Evolutionary conservation across 176 grass and related monocot species (phyloP).

Genomic region (Oryza nivara): DNA sequence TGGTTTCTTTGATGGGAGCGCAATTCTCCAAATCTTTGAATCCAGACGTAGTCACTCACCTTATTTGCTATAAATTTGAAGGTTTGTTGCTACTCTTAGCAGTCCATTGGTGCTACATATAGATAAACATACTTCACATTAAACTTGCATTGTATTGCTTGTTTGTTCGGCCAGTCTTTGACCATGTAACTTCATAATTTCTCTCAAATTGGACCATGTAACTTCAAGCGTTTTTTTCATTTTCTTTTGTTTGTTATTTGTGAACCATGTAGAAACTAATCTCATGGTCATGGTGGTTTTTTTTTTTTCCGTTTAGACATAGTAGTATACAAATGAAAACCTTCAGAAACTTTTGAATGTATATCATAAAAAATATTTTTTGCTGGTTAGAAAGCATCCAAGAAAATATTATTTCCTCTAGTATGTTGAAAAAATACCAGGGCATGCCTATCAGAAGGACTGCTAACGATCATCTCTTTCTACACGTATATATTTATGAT

Average conservation of each 20-base stretch:
- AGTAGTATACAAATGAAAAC: not conserved
- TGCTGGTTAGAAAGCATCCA: constrained; percentile 3
- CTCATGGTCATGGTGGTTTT: not conserved
- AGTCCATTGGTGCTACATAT: not conserved
- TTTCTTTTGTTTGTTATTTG: constrained; percentile 7
- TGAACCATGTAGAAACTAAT: constrained; percentile 13
- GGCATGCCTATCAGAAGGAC: constrained; percentile 4
- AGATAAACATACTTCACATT: not conserved
- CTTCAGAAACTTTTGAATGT: not conserved
- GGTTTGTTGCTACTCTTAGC: constrained; percentile 49
- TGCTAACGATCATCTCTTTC: not conserved
- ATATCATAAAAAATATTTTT: not conserved
- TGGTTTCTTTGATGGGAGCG: constrained; percentile 92
- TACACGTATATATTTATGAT: constrained; percentile 6
- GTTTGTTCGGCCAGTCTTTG: not conserved
- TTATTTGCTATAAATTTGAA: constrained; percentile 95
- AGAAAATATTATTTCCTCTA: not conserved
- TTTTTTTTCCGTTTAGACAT: not conserved
- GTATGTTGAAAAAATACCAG: constrained; percentile 2
- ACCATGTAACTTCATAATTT: not conserved
- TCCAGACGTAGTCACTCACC: constrained; percentile 74
- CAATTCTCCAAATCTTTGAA: constrained; percentile 77
- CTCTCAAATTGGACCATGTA: not conserved
- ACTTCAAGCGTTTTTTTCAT: not conserved
- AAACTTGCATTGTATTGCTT: not conserved